Conservation (phyloP, 148 eudicot genomes). For the Hydrangea macrophylla region DNA sequence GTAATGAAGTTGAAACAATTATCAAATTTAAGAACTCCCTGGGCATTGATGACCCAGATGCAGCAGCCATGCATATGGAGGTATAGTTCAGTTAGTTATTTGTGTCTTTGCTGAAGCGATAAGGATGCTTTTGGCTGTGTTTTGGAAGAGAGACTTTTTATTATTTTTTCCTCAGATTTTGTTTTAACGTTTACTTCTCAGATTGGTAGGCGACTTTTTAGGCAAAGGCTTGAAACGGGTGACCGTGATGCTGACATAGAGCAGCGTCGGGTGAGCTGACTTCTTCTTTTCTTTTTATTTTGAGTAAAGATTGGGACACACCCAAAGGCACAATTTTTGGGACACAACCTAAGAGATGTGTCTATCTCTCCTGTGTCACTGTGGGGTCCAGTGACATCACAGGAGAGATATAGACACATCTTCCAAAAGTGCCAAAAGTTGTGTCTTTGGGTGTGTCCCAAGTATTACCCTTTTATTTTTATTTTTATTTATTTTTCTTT, state of each 20-base stretch:
- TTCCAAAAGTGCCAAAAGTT: no score
- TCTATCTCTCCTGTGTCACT: no score
- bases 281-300: neutral
- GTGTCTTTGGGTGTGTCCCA: no score
- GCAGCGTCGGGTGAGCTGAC: conserved; percentile 85
- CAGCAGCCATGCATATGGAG: conserved; percentile 98
- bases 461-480: neutral
- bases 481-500: neutral
- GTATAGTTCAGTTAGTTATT: conserved; percentile 26
- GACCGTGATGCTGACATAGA: conserved; percentile 75
- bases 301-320: no score
- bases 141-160: neutral
- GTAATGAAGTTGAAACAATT: conserved; percentile 78
- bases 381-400: no score
- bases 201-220: conserved; percentile 82
- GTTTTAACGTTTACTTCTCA: conserved; percentile 27
- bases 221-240: conserved; percentile 97
- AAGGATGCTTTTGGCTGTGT: neutral
- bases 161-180: conserved; percentile 8
- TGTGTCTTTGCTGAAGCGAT: neutral
- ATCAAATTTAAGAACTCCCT: conserved; percentile 65
- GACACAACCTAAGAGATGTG: no score
- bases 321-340: no score
- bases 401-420: no score
- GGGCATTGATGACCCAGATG: conserved; percentile 99